These are phyloP conservation scores for Trichosporon coremiiforme DNA, from an alignment of 1,284 basidiomycete genomes.

Conservation along the genomic window DNA sequence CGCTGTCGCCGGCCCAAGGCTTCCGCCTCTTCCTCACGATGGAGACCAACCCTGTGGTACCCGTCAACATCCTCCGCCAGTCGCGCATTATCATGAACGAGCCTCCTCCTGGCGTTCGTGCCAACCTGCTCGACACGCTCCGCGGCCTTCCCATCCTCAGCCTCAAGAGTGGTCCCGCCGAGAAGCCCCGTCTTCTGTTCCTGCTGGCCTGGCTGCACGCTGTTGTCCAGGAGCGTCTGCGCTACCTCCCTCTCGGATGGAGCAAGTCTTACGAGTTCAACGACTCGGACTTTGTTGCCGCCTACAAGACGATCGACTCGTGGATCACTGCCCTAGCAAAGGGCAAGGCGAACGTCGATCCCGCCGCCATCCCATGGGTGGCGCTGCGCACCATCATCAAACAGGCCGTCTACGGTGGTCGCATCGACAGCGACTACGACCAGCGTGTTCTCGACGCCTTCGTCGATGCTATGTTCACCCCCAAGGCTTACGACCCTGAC, in stretches of 20 bases:
- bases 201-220: slow-evolving; percentile 98
- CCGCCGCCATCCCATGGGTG: slow-evolving; percentile 86
- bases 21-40: slow-evolving; percentile 97
- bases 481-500: slow-evolving; percentile 83
- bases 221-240: slow-evolving; percentile 89
- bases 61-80: slow-evolving; percentile 91
- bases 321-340: slow-evolving; percentile 81
- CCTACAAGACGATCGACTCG: slow-evolving; percentile 83
- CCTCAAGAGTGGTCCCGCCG: slow-evolving; percentile 73
- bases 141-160: slow-evolving; percentile 69
- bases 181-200: slow-evolving; percentile 89
- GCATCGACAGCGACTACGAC: slow-evolving; percentile 91
- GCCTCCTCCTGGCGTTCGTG: slow-evolving; percentile 91
- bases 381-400: slow-evolving; percentile 87
- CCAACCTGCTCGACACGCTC: slow-evolving; percentile 89
- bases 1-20: slow-evolving; percentile 77
- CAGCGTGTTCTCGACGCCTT: slow-evolving; percentile 87
- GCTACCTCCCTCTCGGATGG: slow-evolving; percentile 93
- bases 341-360: slow-evolving; percentile 86
- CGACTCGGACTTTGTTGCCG: slow-evolving; percentile 93
- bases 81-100: slow-evolving; percentile 97
- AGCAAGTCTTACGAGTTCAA: slow-evolving; percentile 96
- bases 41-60: slow-evolving; percentile 82
- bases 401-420: slow-evolving; percentile 91
- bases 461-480: slow-evolving; percentile 83